Percentiles rank a stretch among this genome's conserved stretches.
Conservation (phyloP, 768 basidiomycete species). For the Amanita exitialis region DNA sequence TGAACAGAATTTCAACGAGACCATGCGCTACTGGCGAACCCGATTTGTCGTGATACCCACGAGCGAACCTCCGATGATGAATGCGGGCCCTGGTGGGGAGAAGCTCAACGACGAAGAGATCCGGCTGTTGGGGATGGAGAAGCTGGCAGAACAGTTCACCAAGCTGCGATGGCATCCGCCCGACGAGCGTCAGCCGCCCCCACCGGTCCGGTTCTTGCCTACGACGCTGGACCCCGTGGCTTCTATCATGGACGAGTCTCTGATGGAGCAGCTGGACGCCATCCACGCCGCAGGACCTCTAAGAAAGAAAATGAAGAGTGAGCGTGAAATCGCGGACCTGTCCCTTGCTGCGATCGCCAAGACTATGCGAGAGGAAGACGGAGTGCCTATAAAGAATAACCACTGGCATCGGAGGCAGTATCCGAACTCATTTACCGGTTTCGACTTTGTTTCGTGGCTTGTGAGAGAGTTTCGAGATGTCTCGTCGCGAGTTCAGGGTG, state of each 20-base stretch:
- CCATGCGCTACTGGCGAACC: constrained; percentile 88
- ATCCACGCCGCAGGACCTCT: constrained; percentile 68
- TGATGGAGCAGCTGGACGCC: constrained; percentile 75
- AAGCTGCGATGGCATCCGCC: constrained; percentile 72
- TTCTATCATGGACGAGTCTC: constrained; percentile 67
- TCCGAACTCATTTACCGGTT: constrained; percentile 80
- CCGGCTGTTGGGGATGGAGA: constrained; percentile 82
- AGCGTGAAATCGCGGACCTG: constrained; percentile 62
- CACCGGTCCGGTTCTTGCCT: constrained; percentile 68
- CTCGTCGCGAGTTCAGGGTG: constrained; percentile 68
- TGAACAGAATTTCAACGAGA: constrained; percentile 71
- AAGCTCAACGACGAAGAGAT: constrained; percentile 79
- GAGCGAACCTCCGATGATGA: constrained; percentile 49
- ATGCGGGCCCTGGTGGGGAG: constrained; percentile 57
- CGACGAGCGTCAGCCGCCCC: constrained; percentile 40
- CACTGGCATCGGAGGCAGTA: constrained; percentile 74
- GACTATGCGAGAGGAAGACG: constrained; percentile 80
- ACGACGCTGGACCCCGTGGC: constrained; percentile 79
- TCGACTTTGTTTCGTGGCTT: constrained; percentile 86
- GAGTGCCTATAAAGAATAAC: constrained; percentile 74
- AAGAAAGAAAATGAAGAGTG: constrained; percentile 73
- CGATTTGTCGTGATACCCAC: constrained; percentile 90
- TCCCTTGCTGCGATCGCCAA: constrained; percentile 57
- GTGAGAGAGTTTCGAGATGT: constrained; percentile 88
- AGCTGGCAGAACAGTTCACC: constrained; percentile 81